A percentile compares a stretch with the other conserved stretches of the same genome.
Conservation (phyloP, 495 filamentous ascomycete species). For the Podospora australis region DNA sequence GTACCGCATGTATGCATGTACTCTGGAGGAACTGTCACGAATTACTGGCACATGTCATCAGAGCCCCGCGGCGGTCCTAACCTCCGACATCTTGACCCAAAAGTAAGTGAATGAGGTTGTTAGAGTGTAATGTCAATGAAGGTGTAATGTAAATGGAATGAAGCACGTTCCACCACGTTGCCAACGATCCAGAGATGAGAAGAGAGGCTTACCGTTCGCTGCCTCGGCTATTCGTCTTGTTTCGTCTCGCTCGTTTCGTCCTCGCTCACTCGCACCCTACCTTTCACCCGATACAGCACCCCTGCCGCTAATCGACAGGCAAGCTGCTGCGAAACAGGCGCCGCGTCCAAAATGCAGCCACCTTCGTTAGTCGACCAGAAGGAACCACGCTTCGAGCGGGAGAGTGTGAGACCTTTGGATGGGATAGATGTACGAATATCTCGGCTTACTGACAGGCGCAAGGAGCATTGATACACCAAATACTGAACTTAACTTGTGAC, state of each 20-base stretch:
- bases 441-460: too few species aligned
- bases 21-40: constrained; percentile 7
- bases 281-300: constrained; percentile 7
- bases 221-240: constrained; percentile 6
- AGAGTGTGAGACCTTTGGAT: too few species aligned
- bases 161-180: neutral
- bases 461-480: too few species aligned
- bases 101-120: too few species aligned
- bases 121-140: neutral
- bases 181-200: neutral
- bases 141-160: neutral
- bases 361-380: too few species aligned
- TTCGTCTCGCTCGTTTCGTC: constrained; percentile 2
- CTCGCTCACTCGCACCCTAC: too few species aligned
- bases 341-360: neutral
- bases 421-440: too few species aligned
- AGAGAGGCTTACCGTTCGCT: neutral
- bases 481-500: too few species aligned
- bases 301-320: neutral
- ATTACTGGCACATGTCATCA: constrained; percentile 21
- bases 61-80: neutral
- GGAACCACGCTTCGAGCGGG: too few species aligned
- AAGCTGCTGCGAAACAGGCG: neutral
- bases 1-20: too few species aligned
- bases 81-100: neutral